phyloP scores from a whole-genome alignment of 352 stramenopile genomes.

The Globisporangium spinosum region DNA sequence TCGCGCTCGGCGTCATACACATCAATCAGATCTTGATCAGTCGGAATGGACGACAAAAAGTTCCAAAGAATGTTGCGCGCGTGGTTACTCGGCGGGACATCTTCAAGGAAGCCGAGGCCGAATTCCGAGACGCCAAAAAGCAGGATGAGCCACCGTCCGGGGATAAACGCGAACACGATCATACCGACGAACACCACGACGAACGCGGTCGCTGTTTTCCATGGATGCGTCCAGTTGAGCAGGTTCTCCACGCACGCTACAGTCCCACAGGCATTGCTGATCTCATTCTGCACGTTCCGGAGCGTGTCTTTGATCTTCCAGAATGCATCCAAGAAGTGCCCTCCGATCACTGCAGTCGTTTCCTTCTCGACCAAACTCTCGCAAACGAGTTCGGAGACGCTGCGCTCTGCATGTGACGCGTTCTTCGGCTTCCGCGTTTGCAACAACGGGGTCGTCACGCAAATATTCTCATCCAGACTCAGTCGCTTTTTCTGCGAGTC shows the following conservation, averaged over 20 bases:
- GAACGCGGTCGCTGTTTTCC: constrained; percentile 76
- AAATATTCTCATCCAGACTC: constrained; percentile 9
- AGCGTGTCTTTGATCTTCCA: constrained; percentile 86
- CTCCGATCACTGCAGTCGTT: constrained; percentile 57
- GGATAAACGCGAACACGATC: constrained; percentile 65
- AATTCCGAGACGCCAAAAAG: constrained; percentile 77
- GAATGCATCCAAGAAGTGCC: constrained; percentile 70
- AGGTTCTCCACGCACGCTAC: constrained; percentile 76
- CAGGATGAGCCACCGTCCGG: constrained; percentile 69
- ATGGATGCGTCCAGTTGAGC: constrained; percentile 86
- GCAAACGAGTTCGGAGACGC: constrained; percentile 67
- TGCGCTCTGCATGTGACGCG: constrained; percentile 47
- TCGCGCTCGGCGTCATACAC: constrained; percentile 64
- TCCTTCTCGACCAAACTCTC: constrained; percentile 70
- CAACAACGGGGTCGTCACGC: not conserved
- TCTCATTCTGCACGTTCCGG: constrained; percentile 67
- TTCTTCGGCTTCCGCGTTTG: constrained; percentile 13
- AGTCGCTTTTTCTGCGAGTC: constrained; percentile 9
- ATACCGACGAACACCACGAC: constrained; percentile 37
- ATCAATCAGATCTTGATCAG: constrained; percentile 76
- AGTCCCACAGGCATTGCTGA: constrained; percentile 64
- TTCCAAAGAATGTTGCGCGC: constrained; percentile 79
- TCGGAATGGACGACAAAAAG: constrained; percentile 74
- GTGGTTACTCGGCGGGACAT: constrained; percentile 76
- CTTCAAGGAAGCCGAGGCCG: constrained; percentile 67